Base-by-base conservation (phyloP, 2,329 filamentous ascomycete species). In the Raffaelea ambrosiae region DNA sequence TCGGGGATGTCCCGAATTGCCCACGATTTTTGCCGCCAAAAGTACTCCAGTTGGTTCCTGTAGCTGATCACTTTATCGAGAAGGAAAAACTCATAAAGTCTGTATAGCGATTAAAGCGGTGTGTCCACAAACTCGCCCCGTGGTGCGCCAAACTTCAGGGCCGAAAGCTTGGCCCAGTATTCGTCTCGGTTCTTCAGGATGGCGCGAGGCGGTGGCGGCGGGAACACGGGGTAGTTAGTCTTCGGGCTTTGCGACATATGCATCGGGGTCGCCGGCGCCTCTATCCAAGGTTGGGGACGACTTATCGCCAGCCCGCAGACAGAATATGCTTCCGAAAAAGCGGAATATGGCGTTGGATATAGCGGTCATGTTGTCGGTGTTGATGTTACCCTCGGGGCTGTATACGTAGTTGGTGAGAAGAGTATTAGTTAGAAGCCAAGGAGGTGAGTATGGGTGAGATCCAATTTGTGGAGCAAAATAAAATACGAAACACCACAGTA, bases 181-280 rank as follows among this genome's bases (percentile, higher is more conserved):
- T 42, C 26, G n/a, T 43, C 40, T 13, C 26, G 45, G 10, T 18
- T 4, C n/a, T 36, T 5, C 9, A 47, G 40, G 18, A 47, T 47
- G 21, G 11, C 29, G 16, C 21, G 26, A 1, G 45, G 45, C 3
- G 26, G 20, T 22, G 45, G 39, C 7, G 45, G 45, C 3, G 45
- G 45, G 16, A 47, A 47, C 59, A 16, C 55, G 41, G 29, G 52
- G 52, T 43, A 61, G 51, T n/a, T 43, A 61, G 51, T n/a, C 61
- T 56, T 49, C 63, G 61, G 13, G 65, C 13, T 13, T 29, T 29
- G 26, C 7, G 13, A 29, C 26, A 29, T 29, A 29, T 29, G 7
- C 26, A 13, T 29, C 26, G 26, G 7, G 13, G 26, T 29, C 26
- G 26, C 26, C 13, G 13, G 7, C 13, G 26, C 13, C 26, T 29